Percentiles rank a stretch among this genome's conserved stretches.
Conservation (phyloP, 2,329 filamentous ascomycete species). For the Trichoderma sp. region DNA sequence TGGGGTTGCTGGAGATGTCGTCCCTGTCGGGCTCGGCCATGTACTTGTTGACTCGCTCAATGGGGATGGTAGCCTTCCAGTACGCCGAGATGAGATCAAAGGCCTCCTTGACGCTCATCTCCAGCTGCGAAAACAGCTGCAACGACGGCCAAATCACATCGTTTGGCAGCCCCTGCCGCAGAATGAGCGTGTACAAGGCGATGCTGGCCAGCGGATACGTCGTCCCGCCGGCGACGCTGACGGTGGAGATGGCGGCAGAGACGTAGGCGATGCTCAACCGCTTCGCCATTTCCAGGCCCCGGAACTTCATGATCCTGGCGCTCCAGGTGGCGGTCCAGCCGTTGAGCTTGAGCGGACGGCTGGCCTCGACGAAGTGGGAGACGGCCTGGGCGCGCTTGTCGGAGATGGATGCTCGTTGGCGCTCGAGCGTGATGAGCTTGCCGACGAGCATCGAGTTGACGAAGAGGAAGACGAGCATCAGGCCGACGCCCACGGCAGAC, state of each 20-base stretch:
- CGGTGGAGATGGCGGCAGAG: constrained; percentile 59
- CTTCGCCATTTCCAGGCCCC: constrained; percentile 43
- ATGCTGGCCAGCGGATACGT: constrained; percentile 81
- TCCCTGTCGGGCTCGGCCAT: constrained; percentile 83
- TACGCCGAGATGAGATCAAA: constrained; percentile 75
- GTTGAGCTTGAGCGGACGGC: constrained; percentile 62
- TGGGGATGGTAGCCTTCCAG: constrained; percentile 80
- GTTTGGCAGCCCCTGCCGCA: constrained; percentile 68
- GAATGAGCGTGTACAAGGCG: constrained; percentile 75
- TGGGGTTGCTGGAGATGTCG: constrained; percentile 46
- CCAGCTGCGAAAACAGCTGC: constrained; percentile 76
- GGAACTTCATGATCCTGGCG: constrained; percentile 42
- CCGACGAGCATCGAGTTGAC: constrained; percentile 70
- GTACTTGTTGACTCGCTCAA: constrained; percentile 80
- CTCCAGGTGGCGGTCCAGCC: constrained; percentile 46
- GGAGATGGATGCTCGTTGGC: constrained; percentile 69
- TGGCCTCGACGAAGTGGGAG: constrained; percentile 83
- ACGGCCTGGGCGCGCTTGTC: constrained; percentile 79
- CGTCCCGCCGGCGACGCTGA: constrained; percentile 71
- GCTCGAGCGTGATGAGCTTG: constrained; percentile 68
- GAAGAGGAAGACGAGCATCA: constrained; percentile 68
- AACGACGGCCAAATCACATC: constrained; percentile 87
- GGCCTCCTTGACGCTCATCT: constrained; percentile 71
- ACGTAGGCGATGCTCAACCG: constrained; percentile 43
- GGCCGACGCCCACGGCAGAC: constrained; percentile 71